Evolutionary conservation across 2,329 filamentous ascomycete species (phyloP).

Genomic region (Colletotrichum cereale): DNA sequence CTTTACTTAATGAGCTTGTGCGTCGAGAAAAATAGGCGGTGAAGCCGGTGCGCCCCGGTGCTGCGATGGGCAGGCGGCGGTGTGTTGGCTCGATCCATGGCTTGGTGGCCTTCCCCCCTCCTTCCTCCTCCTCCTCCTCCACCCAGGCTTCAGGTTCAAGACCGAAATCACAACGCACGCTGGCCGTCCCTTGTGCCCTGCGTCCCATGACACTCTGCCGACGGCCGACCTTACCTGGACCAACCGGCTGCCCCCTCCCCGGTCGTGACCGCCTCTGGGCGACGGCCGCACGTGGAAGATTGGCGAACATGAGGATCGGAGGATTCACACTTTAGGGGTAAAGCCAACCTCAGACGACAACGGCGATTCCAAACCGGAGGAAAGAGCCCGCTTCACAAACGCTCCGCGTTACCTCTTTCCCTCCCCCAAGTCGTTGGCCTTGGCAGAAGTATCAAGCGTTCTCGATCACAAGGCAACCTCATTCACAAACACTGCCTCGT

Average conservation of each 20-base stretch:
- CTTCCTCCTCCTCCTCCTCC: not conserved
- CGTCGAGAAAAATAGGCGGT: conserved; percentile 2
- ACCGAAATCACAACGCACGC: not conserved
- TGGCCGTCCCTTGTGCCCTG: not conserved
- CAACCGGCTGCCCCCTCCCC: not conserved
- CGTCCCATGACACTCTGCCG: not conserved
- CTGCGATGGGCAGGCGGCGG: not conserved
- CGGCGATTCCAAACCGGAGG: not conserved
- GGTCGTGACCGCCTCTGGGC: not conserved
- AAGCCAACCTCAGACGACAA: not conserved
- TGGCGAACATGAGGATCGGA: too few relatives aligned
- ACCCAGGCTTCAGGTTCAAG: not conserved
- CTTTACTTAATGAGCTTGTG: not conserved
- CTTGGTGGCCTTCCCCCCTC: not conserved
- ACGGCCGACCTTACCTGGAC: not conserved
- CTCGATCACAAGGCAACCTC: not conserved
- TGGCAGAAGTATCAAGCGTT: not conserved
- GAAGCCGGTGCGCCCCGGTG: not conserved
- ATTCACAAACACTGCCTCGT: not conserved
- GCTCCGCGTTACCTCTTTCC: not conserved
- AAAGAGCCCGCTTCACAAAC: not conserved
- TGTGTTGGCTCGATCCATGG: not conserved
- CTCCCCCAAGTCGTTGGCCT: not conserved
- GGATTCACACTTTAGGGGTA: not conserved
- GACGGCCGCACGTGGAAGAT: not conserved